phyloP scores from a whole-genome alignment of 345 rosid species.

The Dovyalis caffra region DNA sequence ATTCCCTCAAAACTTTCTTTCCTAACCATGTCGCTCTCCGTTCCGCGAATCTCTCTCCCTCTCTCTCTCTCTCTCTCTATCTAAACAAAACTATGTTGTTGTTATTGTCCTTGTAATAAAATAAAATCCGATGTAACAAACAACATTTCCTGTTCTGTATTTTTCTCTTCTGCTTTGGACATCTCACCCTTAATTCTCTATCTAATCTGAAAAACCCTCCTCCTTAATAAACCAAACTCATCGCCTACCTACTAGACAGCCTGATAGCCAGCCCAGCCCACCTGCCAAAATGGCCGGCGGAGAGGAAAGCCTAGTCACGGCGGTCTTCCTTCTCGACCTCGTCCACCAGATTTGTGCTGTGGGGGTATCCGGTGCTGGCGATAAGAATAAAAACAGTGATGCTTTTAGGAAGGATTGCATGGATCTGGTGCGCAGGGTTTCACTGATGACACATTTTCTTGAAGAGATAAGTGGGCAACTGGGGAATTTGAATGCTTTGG shows the following conservation, averaged over 20 bases:
- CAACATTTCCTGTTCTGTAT: background rate
- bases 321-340: conserved; percentile 19
- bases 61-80: conserved; percentile 3
- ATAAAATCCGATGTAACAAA: background rate
- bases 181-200: background rate
- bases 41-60: conserved; percentile 45
- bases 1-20: conserved; percentile 15
- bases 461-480: conserved; percentile 53
- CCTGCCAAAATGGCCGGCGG: background rate
- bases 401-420: conserved; percentile 65
- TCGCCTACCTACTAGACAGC: background rate
- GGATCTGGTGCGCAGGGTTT: conserved; percentile 77
- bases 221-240: background rate
- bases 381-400: background rate
- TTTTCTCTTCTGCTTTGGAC: conserved; percentile 4
- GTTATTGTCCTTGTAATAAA: background rate
- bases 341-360: conserved; percentile 17
- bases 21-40: background rate
- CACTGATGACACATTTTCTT: conserved; percentile 65
- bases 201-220: background rate
- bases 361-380: conserved; percentile 7
- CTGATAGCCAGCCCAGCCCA: background rate
- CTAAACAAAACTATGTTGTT: background rate
- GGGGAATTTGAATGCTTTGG: conserved; percentile 14
- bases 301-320: background rate